Evolutionary conservation across 306 rosid species (phyloP).

Genomic region (Prunus persica): Prunus_persica_NCBIv2 NC_034009.1:31053501-31054000

Average conservation of each 20-base stretch:
- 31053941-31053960: constrained; percentile 53
- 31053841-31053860: neutral
- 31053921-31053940: constrained; percentile 47
- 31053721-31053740: constrained; percentile 91
- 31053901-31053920: neutral
- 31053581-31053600: constrained; percentile 70
- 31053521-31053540: neutral
- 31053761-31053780: constrained; percentile 53
- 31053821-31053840: neutral
- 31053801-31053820: constrained; percentile 71
- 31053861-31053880: neutral
- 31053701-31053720: constrained; percentile 37
- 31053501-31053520: neutral
- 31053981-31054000: constrained; percentile 73
- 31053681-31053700: neutral
- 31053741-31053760: constrained; percentile 80
- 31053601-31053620: constrained; percentile 50
- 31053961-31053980: constrained; percentile 89
- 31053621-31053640: neutral
- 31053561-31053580: constrained; percentile 66
- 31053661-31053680: constrained; percentile 6
- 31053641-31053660: neutral
- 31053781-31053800: constrained; percentile 51
- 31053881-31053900: neutral
- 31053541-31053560: constrained; percentile 34